These are phyloP conservation scores for Fusarium miscanthi DNA, from an alignment of 2,329 filamentous ascomycete species.

Conservation along the genomic window DNA sequence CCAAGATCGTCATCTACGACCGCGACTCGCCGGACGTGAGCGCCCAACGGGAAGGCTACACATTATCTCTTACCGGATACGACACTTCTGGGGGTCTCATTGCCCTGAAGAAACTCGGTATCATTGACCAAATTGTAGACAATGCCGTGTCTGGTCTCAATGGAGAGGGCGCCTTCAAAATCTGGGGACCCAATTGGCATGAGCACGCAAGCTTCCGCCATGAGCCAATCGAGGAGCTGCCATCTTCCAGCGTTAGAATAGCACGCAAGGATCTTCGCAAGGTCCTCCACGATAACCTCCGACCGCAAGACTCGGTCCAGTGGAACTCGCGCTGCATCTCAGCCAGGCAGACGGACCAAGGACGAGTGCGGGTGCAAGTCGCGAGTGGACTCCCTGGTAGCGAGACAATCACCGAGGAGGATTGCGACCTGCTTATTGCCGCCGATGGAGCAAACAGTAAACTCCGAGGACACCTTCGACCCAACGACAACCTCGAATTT, in stretches of 20 bases:
- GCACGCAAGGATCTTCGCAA: constrained; percentile 50
- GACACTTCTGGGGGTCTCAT: constrained; percentile 51
- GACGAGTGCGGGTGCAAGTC: constrained; percentile 41
- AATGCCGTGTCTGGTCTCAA: constrained; percentile 48
- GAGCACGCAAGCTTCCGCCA: constrained; percentile 48
- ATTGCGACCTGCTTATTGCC: constrained; percentile 57
- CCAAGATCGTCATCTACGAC: constrained; percentile 55
- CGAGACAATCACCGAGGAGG: constrained; percentile 16
- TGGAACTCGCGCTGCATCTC: constrained; percentile 46
- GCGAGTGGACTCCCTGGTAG: neutral
- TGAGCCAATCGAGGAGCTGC: constrained; percentile 49
- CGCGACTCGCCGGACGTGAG: constrained; percentile 51
- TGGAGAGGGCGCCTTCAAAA: constrained; percentile 50
- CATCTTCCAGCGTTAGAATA: constrained; percentile 52
- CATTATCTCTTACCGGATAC: constrained; percentile 53
- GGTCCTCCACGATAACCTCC: constrained; percentile 47
- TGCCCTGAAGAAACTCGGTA: constrained; percentile 52
- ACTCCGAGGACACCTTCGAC: constrained; percentile 53
- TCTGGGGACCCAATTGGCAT: constrained; percentile 55
- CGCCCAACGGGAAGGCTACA: constrained; percentile 52
- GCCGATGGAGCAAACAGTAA: constrained; percentile 59
- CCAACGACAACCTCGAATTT: constrained; percentile 53
- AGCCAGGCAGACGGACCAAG: constrained; percentile 33
- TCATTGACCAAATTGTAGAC: constrained; percentile 50
- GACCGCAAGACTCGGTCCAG: constrained; percentile 32